Conservation (phyloP, 2,329 filamentous ascomycete species). For the Diaporthe sp. region DNA sequence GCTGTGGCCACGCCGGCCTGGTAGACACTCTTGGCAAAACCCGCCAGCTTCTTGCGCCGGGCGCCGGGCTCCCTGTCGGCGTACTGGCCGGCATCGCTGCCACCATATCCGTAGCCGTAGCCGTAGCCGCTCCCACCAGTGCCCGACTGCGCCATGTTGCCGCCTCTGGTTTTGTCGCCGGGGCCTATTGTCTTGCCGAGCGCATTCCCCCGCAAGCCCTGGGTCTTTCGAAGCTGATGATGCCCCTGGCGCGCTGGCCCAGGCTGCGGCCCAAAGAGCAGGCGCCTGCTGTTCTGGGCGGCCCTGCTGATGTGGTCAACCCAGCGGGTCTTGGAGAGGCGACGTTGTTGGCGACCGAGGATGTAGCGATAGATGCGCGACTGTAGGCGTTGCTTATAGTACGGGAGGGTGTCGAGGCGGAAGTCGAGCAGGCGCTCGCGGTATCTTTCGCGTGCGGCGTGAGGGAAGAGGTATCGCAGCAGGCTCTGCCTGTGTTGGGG, state of each 20-base stretch:
- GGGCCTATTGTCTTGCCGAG: slow-evolving; percentile 37
- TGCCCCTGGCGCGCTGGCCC: slow-evolving; percentile 49
- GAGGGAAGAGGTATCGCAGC: slow-evolving; percentile 78
- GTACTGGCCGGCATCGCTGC: slow-evolving; percentile 44
- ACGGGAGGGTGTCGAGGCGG: slow-evolving; percentile 80
- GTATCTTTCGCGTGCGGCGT: slow-evolving; percentile 70
- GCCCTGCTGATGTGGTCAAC: slow-evolving; percentile 56
- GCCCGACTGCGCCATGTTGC: slow-evolving; percentile 43
- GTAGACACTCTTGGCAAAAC: slow-evolving; percentile 70
- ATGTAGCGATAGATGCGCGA: slow-evolving; percentile 83
- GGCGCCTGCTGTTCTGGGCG: slow-evolving; percentile 55
- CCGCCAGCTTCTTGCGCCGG: slow-evolving; percentile 83
- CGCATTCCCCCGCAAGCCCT: slow-evolving; percentile 26
- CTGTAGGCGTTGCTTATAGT: slow-evolving; percentile 78
- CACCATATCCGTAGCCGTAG: slow-evolving; percentile 23
- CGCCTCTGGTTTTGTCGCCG: slow-evolving; percentile 39
- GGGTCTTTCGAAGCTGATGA: slow-evolving; percentile 43
- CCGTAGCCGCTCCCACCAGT: slow-evolving; percentile 49
- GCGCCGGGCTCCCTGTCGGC: slow-evolving; percentile 71
- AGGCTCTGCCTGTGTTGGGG: slow-evolving; percentile 63
- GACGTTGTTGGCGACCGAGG: slow-evolving; percentile 72
- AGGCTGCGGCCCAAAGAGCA: slow-evolving; percentile 60
- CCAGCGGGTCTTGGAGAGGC: slow-evolving; percentile 62
- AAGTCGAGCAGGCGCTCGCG: slow-evolving; percentile 77
- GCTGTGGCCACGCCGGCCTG: slow-evolving; percentile 69